Conservation (phyloP, 768 basidiomycete genomes). For the Phylloporus sp. region DNA sequence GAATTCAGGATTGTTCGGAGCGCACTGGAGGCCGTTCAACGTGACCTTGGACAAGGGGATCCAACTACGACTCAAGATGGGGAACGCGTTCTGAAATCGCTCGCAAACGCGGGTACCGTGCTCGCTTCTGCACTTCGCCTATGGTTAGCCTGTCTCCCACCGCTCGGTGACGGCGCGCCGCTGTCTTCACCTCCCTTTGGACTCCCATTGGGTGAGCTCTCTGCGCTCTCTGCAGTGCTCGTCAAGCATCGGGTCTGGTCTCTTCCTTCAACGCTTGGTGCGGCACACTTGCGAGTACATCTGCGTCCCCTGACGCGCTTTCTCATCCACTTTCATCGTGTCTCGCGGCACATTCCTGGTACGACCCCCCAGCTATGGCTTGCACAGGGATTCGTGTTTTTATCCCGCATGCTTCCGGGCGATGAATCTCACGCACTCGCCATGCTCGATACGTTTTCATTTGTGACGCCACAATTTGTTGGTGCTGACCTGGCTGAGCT, state of each 20-base stretch:
- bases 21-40: constrained; percentile 33
- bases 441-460: constrained; percentile 29
- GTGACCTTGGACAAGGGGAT: constrained; percentile 16
- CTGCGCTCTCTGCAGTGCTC: constrained; percentile 46
- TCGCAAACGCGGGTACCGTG: constrained; percentile 33
- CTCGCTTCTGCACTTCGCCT: constrained; percentile 52
- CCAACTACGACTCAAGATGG: background rate
- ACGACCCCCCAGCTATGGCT: constrained; percentile 59
- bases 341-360: constrained; percentile 55
- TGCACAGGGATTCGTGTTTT: constrained; percentile 56
- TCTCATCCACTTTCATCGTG: constrained; percentile 47
- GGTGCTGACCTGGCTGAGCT: constrained; percentile 21
- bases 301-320: constrained; percentile 51
- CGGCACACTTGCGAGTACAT: constrained; percentile 7
- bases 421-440: constrained; percentile 59
- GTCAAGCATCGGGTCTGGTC: constrained; percentile 52
- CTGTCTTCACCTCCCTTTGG: constrained; percentile 52
- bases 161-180: constrained; percentile 32
- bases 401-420: constrained; percentile 58
- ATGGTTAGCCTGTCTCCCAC: constrained; percentile 59
- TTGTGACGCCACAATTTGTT: constrained; percentile 17
- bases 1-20: constrained; percentile 35
- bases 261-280: constrained; percentile 8
- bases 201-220: constrained; percentile 55
- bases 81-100: constrained; percentile 15